These are phyloP conservation scores for Castanea crenata DNA, from an alignment of 306 rosid genomes.

Conservation along the genomic window DNA sequence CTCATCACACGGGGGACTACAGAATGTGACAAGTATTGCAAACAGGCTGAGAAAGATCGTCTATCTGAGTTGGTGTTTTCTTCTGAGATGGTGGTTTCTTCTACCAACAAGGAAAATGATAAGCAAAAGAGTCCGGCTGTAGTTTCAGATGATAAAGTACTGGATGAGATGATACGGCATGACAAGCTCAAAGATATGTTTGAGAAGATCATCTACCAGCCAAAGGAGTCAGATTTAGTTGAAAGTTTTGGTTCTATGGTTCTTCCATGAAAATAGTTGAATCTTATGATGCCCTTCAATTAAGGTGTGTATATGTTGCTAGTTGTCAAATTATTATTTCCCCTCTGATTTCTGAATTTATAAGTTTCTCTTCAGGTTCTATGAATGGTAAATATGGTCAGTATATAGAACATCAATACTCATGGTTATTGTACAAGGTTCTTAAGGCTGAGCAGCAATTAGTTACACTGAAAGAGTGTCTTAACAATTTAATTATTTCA, in stretches of 20 bases:
- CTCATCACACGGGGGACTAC: slow-evolving; percentile 25
- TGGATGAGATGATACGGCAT: slow-evolving; percentile 25
- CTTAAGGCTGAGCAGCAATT: no score
- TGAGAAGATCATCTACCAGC: slow-evolving; percentile 4
- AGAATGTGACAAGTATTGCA: slow-evolving; percentile 14
- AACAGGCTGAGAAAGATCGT: slow-evolving; percentile 32
- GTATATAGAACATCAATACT: no score
- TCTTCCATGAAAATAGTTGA: no score
- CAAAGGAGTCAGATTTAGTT: slow-evolving; percentile 11
- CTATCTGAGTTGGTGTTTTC: slow-evolving; percentile 30
- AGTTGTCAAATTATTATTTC: no score
- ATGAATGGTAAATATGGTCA: no score
- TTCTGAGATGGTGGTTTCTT: slow-evolving; percentile 1
- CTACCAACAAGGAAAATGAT: neutral
- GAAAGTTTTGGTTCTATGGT: neutral
- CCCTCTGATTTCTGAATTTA: no score
- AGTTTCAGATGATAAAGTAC: slow-evolving; percentile 21
- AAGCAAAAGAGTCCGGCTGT: neutral
- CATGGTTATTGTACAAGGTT: no score
- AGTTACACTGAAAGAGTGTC: no score
- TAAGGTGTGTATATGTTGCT: no score
- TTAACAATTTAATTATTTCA: no score
- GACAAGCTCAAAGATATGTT: slow-evolving; percentile 32
- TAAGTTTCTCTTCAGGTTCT: no score
- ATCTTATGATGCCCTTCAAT: no score